These are phyloP conservation scores for Tolypocladium sp. DNA, from an alignment of 2,329 filamentous ascomycete species.

Conservation along the genomic window DNA sequence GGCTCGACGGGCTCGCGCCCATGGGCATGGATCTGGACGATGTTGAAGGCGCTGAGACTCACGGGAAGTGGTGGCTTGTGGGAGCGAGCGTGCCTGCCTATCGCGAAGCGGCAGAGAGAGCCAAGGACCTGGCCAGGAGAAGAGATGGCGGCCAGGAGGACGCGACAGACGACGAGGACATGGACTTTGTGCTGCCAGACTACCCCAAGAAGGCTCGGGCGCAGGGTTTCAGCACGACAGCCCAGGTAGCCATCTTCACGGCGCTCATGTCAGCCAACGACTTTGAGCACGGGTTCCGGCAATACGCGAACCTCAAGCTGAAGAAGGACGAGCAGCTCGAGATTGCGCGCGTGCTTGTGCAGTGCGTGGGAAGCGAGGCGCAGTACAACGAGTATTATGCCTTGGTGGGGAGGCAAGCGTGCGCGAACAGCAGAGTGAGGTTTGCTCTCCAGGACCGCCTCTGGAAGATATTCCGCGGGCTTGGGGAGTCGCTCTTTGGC, in stretches of 20 bases:
- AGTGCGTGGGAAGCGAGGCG: constrained; percentile 75
- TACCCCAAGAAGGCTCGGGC: constrained; percentile 63
- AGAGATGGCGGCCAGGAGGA: constrained; percentile 10
- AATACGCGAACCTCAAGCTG: constrained; percentile 71
- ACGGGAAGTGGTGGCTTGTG: constrained; percentile 97
- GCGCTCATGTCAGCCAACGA: constrained; percentile 80
- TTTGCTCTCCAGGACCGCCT: constrained; percentile 83
- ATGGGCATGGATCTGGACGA: constrained; percentile 75
- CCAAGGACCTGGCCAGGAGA: constrained; percentile 9
- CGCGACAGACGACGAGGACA: constrained; percentile 34
- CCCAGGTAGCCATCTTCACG: constrained; percentile 86
- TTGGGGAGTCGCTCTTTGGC: constrained; percentile 73
- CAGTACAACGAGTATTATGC: constrained; percentile 92
- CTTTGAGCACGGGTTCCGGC: constrained; percentile 72
- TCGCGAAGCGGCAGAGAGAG: constrained; percentile 1
- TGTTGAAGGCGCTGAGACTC: constrained; percentile 73
- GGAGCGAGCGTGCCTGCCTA: constrained; percentile 75
- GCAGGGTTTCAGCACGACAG: constrained; percentile 78
- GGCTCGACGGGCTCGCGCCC: constrained; percentile 68
- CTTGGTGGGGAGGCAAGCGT: constrained; percentile 70
- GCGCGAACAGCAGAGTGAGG: constrained; percentile 62
- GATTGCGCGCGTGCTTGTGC: constrained; percentile 77
- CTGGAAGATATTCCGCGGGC: constrained; percentile 74
- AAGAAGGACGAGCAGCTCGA: constrained; percentile 82
- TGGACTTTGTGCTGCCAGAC: constrained; percentile 50